A percentile compares a stretch with the other conserved stretches of the same genome.
Evolutionary conservation across 371 early-diverging fungal species (phyloP).

Genomic region (Mortierella sp.): DNA sequence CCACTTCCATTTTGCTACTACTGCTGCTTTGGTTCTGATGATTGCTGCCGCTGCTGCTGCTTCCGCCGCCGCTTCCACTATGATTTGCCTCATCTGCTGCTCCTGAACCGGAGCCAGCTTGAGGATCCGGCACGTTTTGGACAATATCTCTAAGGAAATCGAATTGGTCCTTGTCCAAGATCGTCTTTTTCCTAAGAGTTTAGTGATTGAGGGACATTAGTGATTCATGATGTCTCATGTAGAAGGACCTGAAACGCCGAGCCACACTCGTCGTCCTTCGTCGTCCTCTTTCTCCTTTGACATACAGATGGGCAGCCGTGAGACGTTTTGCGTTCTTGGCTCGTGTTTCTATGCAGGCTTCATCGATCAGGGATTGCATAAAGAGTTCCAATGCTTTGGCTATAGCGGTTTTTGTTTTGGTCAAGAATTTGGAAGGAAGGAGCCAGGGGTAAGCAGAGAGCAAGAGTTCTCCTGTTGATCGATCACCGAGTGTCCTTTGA

Average conservation of each 20-base stretch:
- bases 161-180: slow-evolving; percentile 86
- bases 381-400: slow-evolving; percentile 95
- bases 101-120: slow-evolving; percentile 24
- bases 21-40: background rate
- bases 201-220: too few relatives aligned
- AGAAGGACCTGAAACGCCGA: too few relatives aligned
- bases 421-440: slow-evolving; percentile 10
- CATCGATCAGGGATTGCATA: slow-evolving; percentile 90
- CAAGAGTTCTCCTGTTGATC: too few relatives aligned
- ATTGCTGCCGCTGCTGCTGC: slow-evolving; percentile 15
- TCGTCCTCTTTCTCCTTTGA: background rate
- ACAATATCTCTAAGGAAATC: slow-evolving; percentile 95
- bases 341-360: slow-evolving; percentile 86
- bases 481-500: too few relatives aligned
- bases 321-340: slow-evolving; percentile 84
- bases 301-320: slow-evolving; percentile 87
- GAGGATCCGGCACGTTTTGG: slow-evolving; percentile 85
- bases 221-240: too few relatives aligned
- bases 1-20: slow-evolving; percentile 41
- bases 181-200: slow-evolving; percentile 80
- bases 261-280: background rate
- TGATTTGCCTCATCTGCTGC: slow-evolving; percentile 9
- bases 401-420: slow-evolving; percentile 31
- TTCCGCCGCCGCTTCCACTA: slow-evolving; percentile 3
- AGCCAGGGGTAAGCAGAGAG: too few relatives aligned